Base-by-base conservation (phyloP, 164 flowering plant species). In the Kingdonia uniflora region DNA sequence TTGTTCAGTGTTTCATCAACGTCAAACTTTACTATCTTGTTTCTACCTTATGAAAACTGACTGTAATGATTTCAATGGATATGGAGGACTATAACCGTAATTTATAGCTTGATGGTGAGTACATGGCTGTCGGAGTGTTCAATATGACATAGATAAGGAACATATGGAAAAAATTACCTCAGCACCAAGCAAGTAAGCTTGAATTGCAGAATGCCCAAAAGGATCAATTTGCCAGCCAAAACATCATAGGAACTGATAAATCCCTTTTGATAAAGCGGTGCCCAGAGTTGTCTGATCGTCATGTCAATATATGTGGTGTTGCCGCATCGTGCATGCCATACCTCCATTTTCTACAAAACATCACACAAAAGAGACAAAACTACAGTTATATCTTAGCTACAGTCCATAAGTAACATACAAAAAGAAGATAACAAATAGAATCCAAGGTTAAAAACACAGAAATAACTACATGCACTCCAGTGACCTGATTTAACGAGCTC, bases 141-240 rank as follows among this genome's bases (percentile, higher is more conserved):
- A 11, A 16, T 2, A 41, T 1, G 11, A 16, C 21, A n/a, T 16
- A 44, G 20, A 17, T 2, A n/a, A n/a, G n/a, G n/a, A n/a, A n/a
- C n/a, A n/a, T n/a, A 44, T 11, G 7, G 20, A 17, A 54, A 41
- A 24, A 53, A 23, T 42, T 68, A 84, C 97, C 72, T 90, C 95
- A 22, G 98, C 90, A 6, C 98, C 86, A 51, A 90, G 63, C 68
- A 84, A 72, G 70, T 87, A 87, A 60, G 87, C 96, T 71, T 87
- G 96, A 49, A 82, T 87, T 2, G 89, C 96, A 61, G 92, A 84
- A 68, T 91, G 98, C 25, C 98, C 98, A 70, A 91, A 87, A 1
- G 96, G 98, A 52, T 91, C 98, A 55, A 92, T 84, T 61, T 87
- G 92, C 96, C 92, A 87, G 58, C 92, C 96, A 62, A 84, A 69